Base-by-base conservation (phyloP, 805 yeast genomes). In the Dipodascus albidus region DNA sequence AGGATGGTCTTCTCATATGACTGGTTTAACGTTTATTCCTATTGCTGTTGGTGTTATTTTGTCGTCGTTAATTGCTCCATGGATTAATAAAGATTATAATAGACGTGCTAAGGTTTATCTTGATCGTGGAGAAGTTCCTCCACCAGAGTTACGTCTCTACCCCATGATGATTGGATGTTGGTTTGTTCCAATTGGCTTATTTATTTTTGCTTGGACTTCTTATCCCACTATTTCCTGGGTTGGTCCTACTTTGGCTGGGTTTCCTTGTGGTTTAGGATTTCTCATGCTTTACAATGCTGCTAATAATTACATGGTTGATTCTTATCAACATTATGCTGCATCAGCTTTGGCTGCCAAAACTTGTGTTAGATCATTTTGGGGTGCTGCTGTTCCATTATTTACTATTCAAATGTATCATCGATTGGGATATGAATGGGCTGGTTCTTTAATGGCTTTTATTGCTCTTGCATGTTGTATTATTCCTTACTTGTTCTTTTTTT, bases 311-410 rank as follows among this genome's bases (percentile, higher is more conserved):
- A 56, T 74, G 48, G 64, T 73, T 21, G 78, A 74, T 58, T 71
- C 69, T 35, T 70, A 73, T 59, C 70, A 77, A 59, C 67, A 72
- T 17, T 70, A 62, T 35, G 69, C 69, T 42, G 83, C 87, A 23
- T 81, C 88, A 14, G 88, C 90, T 1, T 66, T 87, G 54, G 95
- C 95, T 38, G 95, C 95, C 6, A 87, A 87, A 69, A 86, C 82
- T 0, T 71, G 79, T 53, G 69, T 79, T 19, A 71, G 85, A 62
- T 74, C 79, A 50, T 62, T 71, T 1, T 73, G 79, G 76, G 77
- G 79, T 50, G 85, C 81, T 2, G 70, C 74, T 3, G 79, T 79
- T 64, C 83, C 84, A 1, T 63, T 81, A 24, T 80, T 80, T 62
- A 80, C 81, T 1, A 60, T 72, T 41, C 82, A 77, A 57, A 77